Conservation (phyloP, 2,329 filamentous ascomycete genomes). For the Fusarium nematophilum region DNA sequence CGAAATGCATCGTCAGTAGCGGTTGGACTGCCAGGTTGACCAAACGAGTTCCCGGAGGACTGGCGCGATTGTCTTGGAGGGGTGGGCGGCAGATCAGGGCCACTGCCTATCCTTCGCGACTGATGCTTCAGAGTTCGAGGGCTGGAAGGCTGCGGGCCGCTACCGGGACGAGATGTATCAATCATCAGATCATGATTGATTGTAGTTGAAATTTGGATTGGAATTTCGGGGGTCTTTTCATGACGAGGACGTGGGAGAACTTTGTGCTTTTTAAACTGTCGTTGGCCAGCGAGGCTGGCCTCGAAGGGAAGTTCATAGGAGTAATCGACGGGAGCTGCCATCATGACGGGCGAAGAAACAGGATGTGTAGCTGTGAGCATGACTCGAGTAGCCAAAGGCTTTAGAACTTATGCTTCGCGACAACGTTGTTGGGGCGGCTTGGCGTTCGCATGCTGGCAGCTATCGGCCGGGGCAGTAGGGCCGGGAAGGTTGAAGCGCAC, state of each 20-base stretch:
- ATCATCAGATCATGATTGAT: slow-evolving; percentile 41
- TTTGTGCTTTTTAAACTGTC: slow-evolving; percentile 61
- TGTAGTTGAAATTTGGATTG: slow-evolving; percentile 36
- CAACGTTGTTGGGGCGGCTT: slow-evolving; percentile 32
- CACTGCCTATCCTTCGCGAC: slow-evolving; percentile 54
- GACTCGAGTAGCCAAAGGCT: slow-evolving; percentile 22
- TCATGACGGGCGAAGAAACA: slow-evolving; percentile 49
- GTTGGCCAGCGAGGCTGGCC: slow-evolving; percentile 46
- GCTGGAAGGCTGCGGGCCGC: slow-evolving; percentile 50
- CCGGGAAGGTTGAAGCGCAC: slow-evolving; percentile 35
- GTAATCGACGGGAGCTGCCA: slow-evolving; percentile 46
- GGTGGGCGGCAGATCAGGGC: slow-evolving; percentile 69
- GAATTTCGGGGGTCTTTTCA: slow-evolving; percentile 41
- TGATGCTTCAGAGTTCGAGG: slow-evolving; percentile 56
- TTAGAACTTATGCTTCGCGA: slow-evolving; percentile 38
- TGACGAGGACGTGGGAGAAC: slow-evolving; percentile 52
- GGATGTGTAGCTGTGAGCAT: slow-evolving; percentile 45
- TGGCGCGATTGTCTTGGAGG: slow-evolving; percentile 70
- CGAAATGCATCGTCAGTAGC: slow-evolving; percentile 52
- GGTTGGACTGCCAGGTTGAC: slow-evolving; percentile 55
- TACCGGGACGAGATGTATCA: slow-evolving; percentile 44
- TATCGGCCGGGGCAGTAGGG: slow-evolving; percentile 25
- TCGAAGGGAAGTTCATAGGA: slow-evolving; percentile 42
- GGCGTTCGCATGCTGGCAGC: slow-evolving; percentile 43
- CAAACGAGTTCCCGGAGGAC: slow-evolving; percentile 64